Percentiles rank a stretch among this genome's conserved stretches.
These are phyloP conservation scores for Cladosporium halotolerans DNA, from an alignment of 2,329 filamentous ascomycete species.

Conservation along the genomic window DNA sequence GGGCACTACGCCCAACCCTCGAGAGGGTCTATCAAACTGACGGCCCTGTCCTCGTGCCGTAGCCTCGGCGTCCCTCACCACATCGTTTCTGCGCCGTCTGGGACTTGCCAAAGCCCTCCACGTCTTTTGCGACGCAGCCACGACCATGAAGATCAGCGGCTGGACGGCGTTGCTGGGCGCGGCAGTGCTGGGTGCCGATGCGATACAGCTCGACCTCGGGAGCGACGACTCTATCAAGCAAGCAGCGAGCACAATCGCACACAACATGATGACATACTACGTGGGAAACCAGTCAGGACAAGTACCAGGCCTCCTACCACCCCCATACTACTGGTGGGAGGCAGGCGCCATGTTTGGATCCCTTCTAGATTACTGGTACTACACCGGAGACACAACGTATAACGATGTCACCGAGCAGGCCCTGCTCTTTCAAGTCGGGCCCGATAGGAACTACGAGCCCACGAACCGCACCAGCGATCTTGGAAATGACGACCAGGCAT, in stretches of 20 bases:
- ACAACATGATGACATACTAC: conserved; percentile 49
- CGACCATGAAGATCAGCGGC: neutral
- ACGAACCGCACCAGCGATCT: conserved; percentile 31
- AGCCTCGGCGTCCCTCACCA: neutral
- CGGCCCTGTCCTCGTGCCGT: neutral
- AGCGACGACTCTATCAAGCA: conserved; percentile 36
- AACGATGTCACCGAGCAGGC: conserved; percentile 53
- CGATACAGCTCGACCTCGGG: conserved; percentile 9
- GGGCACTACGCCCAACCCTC: neutral
- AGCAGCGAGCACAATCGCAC: conserved; percentile 39
- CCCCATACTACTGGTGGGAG: conserved; percentile 67
- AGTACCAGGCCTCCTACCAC: conserved; percentile 51
- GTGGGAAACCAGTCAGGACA: conserved; percentile 47
- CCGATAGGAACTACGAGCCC: conserved; percentile 55
- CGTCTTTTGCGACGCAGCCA: neutral
- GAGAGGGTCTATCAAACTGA: neutral
- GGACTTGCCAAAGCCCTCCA: neutral
- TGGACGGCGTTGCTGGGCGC: neutral
- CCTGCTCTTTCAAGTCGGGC: conserved; percentile 53
- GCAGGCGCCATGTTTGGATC: conserved; percentile 57
- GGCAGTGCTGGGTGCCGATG: neutral
- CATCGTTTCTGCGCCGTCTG: neutral
- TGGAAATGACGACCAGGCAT: conserved; percentile 51
- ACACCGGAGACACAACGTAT: conserved; percentile 59
- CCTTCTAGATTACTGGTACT: conserved; percentile 64